Evolutionary conservation across 768 basidiomycete species (phyloP).

Genomic region (Agrocybe chaxingu): DNA sequence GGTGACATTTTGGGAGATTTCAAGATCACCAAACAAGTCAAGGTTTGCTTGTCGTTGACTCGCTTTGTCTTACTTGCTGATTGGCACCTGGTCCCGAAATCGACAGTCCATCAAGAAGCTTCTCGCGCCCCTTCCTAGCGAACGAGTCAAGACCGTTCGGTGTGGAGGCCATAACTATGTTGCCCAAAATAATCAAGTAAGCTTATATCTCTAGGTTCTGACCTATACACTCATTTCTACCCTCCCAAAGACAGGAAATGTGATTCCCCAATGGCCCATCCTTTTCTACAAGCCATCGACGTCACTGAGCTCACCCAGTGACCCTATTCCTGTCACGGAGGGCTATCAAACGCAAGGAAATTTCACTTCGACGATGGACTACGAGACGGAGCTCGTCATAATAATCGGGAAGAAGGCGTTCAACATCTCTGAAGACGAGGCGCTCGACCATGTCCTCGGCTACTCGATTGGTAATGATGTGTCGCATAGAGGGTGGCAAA

Average conservation of each 20-base stretch:
- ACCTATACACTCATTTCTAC: not conserved
- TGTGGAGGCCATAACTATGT: too few species aligned
- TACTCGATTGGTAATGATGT: conserved; percentile 39
- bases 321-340: conserved; percentile 30
- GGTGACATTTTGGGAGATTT: conserved; percentile 36
- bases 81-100: too few species aligned
- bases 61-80: too few species aligned
- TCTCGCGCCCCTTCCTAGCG: too few species aligned
- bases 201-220: not conserved
- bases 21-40: conserved; percentile 30
- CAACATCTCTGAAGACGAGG: conserved; percentile 39
- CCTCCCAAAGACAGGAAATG: conserved; percentile 23
- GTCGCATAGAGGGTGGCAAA: conserved; percentile 42
- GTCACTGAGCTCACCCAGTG: conserved; percentile 31
- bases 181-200: too few species aligned
- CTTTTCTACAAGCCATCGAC: conserved; percentile 35
- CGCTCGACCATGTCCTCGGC: conserved; percentile 38
- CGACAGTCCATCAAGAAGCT: too few species aligned
- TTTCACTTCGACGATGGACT: conserved; percentile 39
- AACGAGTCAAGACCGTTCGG: too few species aligned
- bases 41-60: conserved; percentile 15
- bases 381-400: conserved; percentile 39
- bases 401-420: conserved; percentile 39
- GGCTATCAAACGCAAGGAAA: conserved; percentile 38
- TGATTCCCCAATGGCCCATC: conserved; percentile 33